Percentiles rank a stretch among this genome's conserved stretches.
These are phyloP conservation scores for Iberis pinnata DNA, from an alignment of 345 rosid genomes.

Conservation along the genomic window DNA sequence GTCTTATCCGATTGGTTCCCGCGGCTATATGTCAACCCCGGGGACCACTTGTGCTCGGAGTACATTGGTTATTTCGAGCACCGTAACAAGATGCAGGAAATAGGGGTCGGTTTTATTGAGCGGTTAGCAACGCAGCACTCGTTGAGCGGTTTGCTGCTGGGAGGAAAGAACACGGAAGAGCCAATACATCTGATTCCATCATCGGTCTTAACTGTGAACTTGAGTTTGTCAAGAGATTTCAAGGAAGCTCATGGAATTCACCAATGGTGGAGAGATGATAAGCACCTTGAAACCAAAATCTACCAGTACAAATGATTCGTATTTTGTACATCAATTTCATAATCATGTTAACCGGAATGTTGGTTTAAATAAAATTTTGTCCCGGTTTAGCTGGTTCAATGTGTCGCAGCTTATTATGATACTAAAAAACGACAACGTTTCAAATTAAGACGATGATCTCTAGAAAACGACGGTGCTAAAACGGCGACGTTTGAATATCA, in stretches of 20 bases:
- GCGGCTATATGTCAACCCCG: conserved; percentile 47
- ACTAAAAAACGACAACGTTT: too few species aligned
- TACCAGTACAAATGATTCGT: conserved; percentile 41
- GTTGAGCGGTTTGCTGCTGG: conserved; percentile 53
- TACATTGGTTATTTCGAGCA: conserved; percentile 83
- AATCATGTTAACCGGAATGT: conserved; percentile 6
- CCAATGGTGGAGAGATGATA: conserved; percentile 84
- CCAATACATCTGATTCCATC: conserved; percentile 79
- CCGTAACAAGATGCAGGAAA: conserved; percentile 76
- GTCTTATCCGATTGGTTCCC: conserved; percentile 65
- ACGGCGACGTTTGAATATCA: conserved; percentile 16
- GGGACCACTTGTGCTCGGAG: conserved; percentile 71
- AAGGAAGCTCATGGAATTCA: conserved; percentile 83
- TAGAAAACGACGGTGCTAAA: too few species aligned
- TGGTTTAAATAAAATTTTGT: background rate
- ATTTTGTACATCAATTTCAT: background rate
- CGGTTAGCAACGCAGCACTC: conserved; percentile 65
- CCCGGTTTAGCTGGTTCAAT: too few species aligned
- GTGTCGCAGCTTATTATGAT: too few species aligned
- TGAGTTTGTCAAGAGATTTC: conserved; percentile 37
- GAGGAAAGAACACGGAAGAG: conserved; percentile 48
- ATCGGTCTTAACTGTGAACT: conserved; percentile 47
- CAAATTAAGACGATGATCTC: too few species aligned
- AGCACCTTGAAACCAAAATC: conserved; percentile 41
- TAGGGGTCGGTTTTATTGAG: conserved; percentile 66